Base-by-base conservation (phyloP, 2,329 filamentous ascomycete genomes). In the Gliomastix tumulicola region DNA sequence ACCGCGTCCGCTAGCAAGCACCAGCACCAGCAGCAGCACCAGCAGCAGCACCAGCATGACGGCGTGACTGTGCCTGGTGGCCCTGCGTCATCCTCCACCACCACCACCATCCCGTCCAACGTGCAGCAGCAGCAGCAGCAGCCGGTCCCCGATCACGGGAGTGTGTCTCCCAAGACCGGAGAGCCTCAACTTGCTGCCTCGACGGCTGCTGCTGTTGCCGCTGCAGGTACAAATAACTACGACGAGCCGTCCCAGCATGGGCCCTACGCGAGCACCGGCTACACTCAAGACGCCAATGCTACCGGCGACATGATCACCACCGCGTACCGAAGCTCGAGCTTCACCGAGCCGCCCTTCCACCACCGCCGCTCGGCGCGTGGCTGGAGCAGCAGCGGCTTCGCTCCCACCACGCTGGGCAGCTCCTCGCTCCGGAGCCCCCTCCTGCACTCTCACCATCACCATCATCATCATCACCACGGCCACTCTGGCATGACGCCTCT, bases 281-380 rank as follows among this genome's bases (percentile, higher is more conserved):
- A 68, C 44, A 44, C 50, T 34, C 64, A 65, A 45, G 54, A 53
- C 44, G 63, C 55, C 49, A n/a, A n/a, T n/a, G n/a, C n/a, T n/a
- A n/a, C n/a, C n/a, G 64, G 56, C 63, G 74, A 60, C 42, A 77
- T 79, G 73, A 62, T 78, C 32, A 67, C 67, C 25, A 63, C n/a
- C n/a, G n/a, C 69, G 3, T 78, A 76, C 49, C 64, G 75, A 45
- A 70, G 60, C 47, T 59, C 63, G 30, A 71, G 66, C 37, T 76
- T 73, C 44, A 57, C 64, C 15, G 68, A 75, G 42, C 62, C 66
- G 33, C 58, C 62, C 42, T 76, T n/a, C n/a, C n/a, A 71, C 49
- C 63, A 38, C 44, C 65, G 44, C 48, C 66, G 48, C 20, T 47
- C 49, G 13, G 41, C 51, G 27, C 44, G 51, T 25, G 54, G 53